Conservation (phyloP, 805 yeast species). For the Pichia rugopelliculosa region DNA sequence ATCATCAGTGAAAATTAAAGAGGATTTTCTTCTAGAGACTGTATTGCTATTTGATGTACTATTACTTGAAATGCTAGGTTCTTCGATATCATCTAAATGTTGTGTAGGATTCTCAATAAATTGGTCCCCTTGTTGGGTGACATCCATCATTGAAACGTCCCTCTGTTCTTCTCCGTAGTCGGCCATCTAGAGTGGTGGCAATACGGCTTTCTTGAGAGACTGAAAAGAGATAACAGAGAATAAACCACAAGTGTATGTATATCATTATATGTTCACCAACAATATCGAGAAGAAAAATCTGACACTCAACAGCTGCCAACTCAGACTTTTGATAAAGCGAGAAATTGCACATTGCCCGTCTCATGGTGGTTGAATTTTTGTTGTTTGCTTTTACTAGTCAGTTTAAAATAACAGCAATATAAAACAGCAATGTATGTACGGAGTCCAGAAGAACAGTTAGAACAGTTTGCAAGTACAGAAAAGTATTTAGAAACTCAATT, state of each 20-base stretch:
- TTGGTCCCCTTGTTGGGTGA: slow-evolving; percentile 15
- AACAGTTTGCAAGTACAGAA: slow-evolving; percentile 14
- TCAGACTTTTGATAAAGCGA: not conserved
- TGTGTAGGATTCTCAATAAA: slow-evolving; percentile 6
- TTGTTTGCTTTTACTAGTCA: too few species aligned
- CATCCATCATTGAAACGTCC: slow-evolving; percentile 32
- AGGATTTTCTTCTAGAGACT: slow-evolving; percentile 44
- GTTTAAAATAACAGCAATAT: not conserved
- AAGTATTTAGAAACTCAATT: slow-evolving; percentile 10
- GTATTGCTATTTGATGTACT: not conserved
- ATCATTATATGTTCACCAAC: too few species aligned
- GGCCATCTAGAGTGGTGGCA: not conserved
- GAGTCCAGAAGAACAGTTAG: slow-evolving; percentile 5
- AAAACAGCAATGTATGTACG: not conserved
- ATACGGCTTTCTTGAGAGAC: not conserved
- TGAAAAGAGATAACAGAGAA: not conserved
- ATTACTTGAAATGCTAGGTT: not conserved
- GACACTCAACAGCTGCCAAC: too few species aligned
- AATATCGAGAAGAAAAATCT: too few species aligned
- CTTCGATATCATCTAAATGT: not conserved
- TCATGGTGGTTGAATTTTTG: too few species aligned
- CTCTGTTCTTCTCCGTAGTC: not conserved
- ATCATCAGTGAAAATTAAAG: slow-evolving; percentile 65
- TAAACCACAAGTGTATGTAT: too few species aligned
- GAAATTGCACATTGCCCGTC: too few species aligned